Base-by-base conservation (phyloP, 257 asterid genomes). In the Fraxinus anomala region DNA sequence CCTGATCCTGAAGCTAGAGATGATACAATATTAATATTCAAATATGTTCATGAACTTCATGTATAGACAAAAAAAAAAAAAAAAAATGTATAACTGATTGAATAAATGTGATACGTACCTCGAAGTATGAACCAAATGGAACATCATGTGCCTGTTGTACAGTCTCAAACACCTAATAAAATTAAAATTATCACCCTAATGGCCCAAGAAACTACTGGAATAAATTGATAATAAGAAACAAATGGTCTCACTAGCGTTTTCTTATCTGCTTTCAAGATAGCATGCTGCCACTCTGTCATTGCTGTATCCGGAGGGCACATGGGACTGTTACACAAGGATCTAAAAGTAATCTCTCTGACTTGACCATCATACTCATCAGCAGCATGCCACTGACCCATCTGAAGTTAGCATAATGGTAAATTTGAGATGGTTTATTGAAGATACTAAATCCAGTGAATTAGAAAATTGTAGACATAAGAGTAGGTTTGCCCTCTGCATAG, bases 261-360 rank as follows among this genome's bases (percentile, higher is more conserved):
- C 74, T 86, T 92, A 84, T 94, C 99, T 72, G 84, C 80, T n/a
- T 96, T 90, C 51, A 92, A 78, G 80, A 86, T 86, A 75, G 39
- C 83, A 81, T 91, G 97, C 76, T 94, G 97, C 86, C 83, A 80
- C 88, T 94, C 99, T 21, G 95, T 91, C 86, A 94, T 88, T 74
- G 96, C 92, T 72, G 96, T 94, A 86, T 94, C 96, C 30, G 97
- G 96, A 79, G 97, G 97, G 81, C 99, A 94, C 94, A 94, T 88
- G n/a, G 99, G 97, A 79, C 92, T 91, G 74, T 91, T 84, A 77
- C 97, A 94, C 84, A 91, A 76, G 66, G 91, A 83, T 84, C 92
- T 89, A 76, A 85, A 87, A 61, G 89, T 87, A 78, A 92, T 90
- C 84, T 94, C 97, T 88, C 99, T 89, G 76, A 94, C 91, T 84